A percentile compares a stretch with the other conserved stretches of the same genome.
These are phyloP conservation scores for Didymella arachidicola DNA, from an alignment of 2,329 filamentous ascomycete species.

Conservation along the genomic window DNA sequence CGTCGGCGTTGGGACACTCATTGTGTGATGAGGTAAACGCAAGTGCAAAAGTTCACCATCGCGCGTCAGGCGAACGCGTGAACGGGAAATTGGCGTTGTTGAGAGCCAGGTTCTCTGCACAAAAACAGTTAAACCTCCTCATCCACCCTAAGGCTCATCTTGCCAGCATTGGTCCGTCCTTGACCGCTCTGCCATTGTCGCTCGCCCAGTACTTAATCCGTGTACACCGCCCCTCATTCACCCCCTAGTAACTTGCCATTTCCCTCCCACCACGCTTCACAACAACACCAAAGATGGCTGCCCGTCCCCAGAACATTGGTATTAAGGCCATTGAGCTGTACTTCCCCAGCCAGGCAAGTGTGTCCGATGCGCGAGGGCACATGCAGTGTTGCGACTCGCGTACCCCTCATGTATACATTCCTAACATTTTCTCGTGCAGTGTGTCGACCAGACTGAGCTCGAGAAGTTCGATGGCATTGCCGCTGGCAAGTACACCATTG, in stretches of 20 bases:
- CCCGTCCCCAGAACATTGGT: constrained; percentile 59
- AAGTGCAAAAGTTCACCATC: constrained; percentile 19
- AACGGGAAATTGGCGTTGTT: constrained; percentile 39
- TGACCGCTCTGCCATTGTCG: constrained; percentile 48
- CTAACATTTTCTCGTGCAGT: constrained; percentile 47
- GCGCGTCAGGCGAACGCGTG: constrained; percentile 17
- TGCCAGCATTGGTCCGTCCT: constrained; percentile 46
- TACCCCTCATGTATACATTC: constrained; percentile 25
- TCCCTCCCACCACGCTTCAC: constrained; percentile 25
- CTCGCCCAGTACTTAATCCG: constrained; percentile 47
- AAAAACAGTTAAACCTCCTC: constrained; percentile 37
- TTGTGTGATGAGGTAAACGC: constrained; percentile 9
- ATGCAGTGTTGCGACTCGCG: constrained; percentile 14
- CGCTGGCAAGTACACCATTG: constrained; percentile 62
- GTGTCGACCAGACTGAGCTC: constrained; percentile 62
- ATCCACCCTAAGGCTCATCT: constrained; percentile 25
- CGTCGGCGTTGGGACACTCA: constrained; percentile 2
- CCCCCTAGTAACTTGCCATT: constrained; percentile 25
- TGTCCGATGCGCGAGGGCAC: constrained; percentile 6
- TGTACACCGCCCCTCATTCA: constrained; percentile 37
- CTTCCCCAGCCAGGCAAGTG: constrained; percentile 61
- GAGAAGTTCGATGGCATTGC: constrained; percentile 64
- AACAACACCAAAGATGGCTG: constrained; percentile 50
- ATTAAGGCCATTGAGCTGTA: constrained; percentile 65
- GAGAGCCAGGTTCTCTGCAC: constrained; percentile 33